These are phyloP conservation scores for Metschnikowia henanensis DNA, from an alignment of 805 yeast genomes.

Conservation along the genomic window DNA sequence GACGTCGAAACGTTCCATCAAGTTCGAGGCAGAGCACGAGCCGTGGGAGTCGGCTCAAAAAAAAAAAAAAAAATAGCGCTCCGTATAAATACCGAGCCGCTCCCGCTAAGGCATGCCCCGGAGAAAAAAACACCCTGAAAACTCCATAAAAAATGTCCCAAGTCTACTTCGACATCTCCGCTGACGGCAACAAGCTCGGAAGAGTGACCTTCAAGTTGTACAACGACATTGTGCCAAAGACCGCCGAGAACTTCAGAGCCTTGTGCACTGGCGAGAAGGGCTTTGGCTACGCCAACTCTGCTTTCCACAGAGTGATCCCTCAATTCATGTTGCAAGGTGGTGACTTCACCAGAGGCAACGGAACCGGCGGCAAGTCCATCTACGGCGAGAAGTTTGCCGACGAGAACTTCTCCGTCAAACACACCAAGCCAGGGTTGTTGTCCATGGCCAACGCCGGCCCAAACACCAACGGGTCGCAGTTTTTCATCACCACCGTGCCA, in stretches of 20 bases:
- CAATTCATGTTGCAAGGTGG: constrained; percentile 96
- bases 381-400: constrained; percentile 87
- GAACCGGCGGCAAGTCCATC: constrained; percentile 91
- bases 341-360: constrained; percentile 73
- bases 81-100: constrained; percentile 10
- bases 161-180: constrained; percentile 82
- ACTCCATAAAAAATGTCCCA: constrained; percentile 47
- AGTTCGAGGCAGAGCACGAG: constrained; percentile 9
- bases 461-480: constrained; percentile 97
- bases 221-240: constrained; percentile 92
- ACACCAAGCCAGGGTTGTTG: constrained; percentile 82
- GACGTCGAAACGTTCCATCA: constrained; percentile 10
- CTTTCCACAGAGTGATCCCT: constrained; percentile 97
- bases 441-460: constrained; percentile 99
- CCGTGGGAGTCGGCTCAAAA: too few relatives aligned
- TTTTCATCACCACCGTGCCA: constrained; percentile 90
- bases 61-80: constrained; percentile 2
- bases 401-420: constrained; percentile 78
- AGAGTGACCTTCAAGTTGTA: constrained; percentile 84
- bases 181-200: constrained; percentile 70
- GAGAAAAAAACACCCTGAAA: not conserved
- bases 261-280: constrained; percentile 95
- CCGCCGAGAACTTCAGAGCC: constrained; percentile 95
- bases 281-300: constrained; percentile 79
- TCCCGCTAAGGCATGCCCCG: too few relatives aligned